Percentiles rank a stretch among this genome's conserved stretches.
phyloP scores from a whole-genome alignment of 1,284 basidiomycete genomes.

The Grifola frondosa region DNA sequence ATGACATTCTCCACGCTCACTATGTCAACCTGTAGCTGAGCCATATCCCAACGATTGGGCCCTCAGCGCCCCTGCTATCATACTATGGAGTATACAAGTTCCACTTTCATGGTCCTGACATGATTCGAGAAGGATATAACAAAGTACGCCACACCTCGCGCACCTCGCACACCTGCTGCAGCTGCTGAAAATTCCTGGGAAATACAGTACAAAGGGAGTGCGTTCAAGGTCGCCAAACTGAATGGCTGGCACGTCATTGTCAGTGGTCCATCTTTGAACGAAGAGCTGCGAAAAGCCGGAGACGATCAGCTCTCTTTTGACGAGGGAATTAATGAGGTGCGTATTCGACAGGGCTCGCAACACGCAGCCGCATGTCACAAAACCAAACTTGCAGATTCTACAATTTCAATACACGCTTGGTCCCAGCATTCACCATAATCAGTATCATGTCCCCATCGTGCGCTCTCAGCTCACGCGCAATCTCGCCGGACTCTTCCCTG shows the following conservation, averaged over 20 bases:
- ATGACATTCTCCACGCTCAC: no score
- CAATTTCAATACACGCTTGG: slow-evolving; percentile 30
- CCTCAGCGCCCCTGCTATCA: slow-evolving; percentile 22
- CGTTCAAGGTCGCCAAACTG: slow-evolving; percentile 35
- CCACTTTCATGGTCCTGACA: slow-evolving; percentile 10
- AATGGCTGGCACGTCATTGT: slow-evolving; percentile 34
- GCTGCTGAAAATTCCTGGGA: no score
- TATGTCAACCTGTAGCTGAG: no score
- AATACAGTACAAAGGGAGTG: slow-evolving; percentile 21
- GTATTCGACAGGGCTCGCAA: not conserved
- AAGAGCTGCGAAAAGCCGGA: slow-evolving; percentile 35
- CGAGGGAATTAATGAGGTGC: slow-evolving; percentile 28
- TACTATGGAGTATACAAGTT: slow-evolving; percentile 21
- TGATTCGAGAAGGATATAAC: slow-evolving; percentile 25
- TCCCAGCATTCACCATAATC: slow-evolving; percentile 20
- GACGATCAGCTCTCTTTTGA: slow-evolving; percentile 35
- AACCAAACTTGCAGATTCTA: slow-evolving; percentile 22
- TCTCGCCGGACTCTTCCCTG: slow-evolving; percentile 23
- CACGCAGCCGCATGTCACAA: not conserved
- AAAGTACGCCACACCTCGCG: not conserved
- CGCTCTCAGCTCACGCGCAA: slow-evolving; percentile 31
- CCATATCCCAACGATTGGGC: slow-evolving; percentile 29
- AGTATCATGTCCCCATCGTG: slow-evolving; percentile 28
- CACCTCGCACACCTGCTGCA: no score
- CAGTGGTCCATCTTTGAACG: slow-evolving; percentile 31